Evolutionary conservation across 2,329 filamentous ascomycete species (phyloP), one percentile per base, ranked within the genome.

Genomic region (Aspergillus sp.): DNA sequence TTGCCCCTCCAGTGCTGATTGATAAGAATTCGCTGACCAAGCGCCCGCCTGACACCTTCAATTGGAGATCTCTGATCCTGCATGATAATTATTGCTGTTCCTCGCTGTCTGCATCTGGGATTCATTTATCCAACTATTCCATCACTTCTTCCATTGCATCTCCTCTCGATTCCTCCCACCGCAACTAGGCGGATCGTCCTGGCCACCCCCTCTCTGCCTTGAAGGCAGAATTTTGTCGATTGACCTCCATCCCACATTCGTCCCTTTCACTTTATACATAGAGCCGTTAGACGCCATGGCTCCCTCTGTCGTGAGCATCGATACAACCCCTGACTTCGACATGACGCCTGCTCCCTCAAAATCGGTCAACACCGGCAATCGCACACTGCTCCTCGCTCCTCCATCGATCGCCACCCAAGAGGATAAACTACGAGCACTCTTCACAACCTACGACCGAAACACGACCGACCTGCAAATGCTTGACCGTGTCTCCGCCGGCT

Each of bases 401-500:
- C 93, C 95, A 12, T 96, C 92, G 22, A 85, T 98, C 68, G 89
- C 95, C 65, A 86, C 91, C 55, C 89, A 96, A 75, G 90, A 93
- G 65, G 88, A 91, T 65, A 86, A 86, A 68, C 83, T 98, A 64
- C 84, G 86, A 63, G 79, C 80, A 64, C 81, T 95, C 61, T 85
- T 96, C 68, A 81, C 86, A 58, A 80, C 86, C 57, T 87, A 91
- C 78, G 87, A 95, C 74, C 88, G 91, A 70, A 79, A 83, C 62
- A 80, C 83, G 46, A 93, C 92, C 61, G 95, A 99, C 72, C 82
- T 99, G 53, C 95, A 98, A 76, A 99, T 99, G 95, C 89, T 99
- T 61, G 95, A 99, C 78, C 91, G 95, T 51, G 84, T 99, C 41
- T 86, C 90, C 2, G 85, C 90, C 37, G 91, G 91, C 61, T 82